Percentiles rank a stretch among this genome's conserved stretches.
Conservation (phyloP, 805 yeast genomes). For the Brettanomyces sp. region DNA sequence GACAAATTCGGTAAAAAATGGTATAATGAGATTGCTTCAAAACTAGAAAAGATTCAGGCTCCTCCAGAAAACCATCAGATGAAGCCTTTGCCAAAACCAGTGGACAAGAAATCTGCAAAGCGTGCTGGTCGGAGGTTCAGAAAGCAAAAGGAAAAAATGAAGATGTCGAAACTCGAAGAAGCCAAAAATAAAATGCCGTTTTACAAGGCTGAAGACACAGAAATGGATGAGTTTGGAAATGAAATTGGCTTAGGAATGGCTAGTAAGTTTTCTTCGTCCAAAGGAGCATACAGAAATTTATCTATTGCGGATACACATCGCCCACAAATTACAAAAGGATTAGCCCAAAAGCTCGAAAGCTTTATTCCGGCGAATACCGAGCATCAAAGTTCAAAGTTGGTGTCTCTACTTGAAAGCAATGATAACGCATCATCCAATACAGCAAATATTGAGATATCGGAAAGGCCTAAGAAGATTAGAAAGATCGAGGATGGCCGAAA, state of each 20-base stretch:
- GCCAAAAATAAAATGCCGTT: conserved; percentile 82
- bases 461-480: too few species aligned
- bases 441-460: too few species aligned
- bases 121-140: conserved; percentile 80
- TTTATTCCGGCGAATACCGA: neutral
- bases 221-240: conserved; percentile 61
- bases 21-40: conserved; percentile 48
- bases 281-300: conserved; percentile 13
- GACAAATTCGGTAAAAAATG: conserved; percentile 45
- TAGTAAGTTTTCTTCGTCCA: conserved; percentile 14
- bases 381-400: too few species aligned
- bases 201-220: conserved; percentile 62
- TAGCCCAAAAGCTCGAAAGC: conserved; percentile 26
- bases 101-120: conserved; percentile 67
- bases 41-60: conserved; percentile 60
- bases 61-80: conserved; percentile 71
- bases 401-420: too few species aligned
- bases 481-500: too few species aligned
- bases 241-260: conserved; percentile 80
- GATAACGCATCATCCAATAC: too few species aligned
- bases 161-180: conserved; percentile 69
- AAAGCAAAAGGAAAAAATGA: conserved; percentile 72
- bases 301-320: conserved; percentile 35
- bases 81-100: conserved; percentile 63
- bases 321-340: conserved; percentile 53